Percentiles rank a stretch among this genome's conserved stretches.
Conservation (phyloP, 306 rosid genomes). For the Fragaria ananassa region DNA sequence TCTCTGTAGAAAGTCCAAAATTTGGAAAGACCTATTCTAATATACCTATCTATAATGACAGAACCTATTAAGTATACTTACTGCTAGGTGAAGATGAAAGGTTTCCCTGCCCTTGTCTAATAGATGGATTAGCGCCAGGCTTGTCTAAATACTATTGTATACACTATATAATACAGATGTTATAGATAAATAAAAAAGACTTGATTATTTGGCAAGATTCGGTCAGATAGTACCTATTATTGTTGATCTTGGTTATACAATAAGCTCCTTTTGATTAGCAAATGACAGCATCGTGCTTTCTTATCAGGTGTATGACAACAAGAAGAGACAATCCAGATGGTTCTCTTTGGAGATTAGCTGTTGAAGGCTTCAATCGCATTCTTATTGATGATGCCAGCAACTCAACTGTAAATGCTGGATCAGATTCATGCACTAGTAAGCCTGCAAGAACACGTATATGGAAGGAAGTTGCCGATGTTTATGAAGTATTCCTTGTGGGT, state of each 20-base stretch:
- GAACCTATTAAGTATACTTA: constrained; percentile 1
- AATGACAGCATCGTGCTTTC: constrained; percentile 20
- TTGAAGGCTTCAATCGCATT: constrained; percentile 68
- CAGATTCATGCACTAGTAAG: constrained; percentile 52
- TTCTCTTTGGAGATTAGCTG: constrained; percentile 87
- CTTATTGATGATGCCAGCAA: constrained; percentile 58
- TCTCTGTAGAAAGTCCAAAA: not conserved
- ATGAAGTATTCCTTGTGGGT: constrained; percentile 89
- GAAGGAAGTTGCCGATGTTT: constrained; percentile 95
- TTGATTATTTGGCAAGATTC: not conserved
- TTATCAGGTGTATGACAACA: constrained; percentile 87
- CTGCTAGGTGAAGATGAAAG: not conserved
- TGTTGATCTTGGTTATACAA: constrained; percentile 7
- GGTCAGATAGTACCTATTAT: constrained; percentile 1
- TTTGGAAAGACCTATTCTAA: not conserved
- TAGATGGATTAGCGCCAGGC: not conserved
- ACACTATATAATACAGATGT: no score
- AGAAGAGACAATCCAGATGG: constrained; percentile 89
- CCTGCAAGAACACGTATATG: constrained; percentile 75
- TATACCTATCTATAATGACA: constrained; percentile 3
- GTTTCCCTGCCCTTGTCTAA: not conserved
- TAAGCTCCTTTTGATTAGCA: constrained; percentile 2
- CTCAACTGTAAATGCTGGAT: constrained; percentile 34
- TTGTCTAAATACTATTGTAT: not conserved
- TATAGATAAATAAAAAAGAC: not conserved